Percentiles rank a stretch among this genome's conserved stretches.
phyloP scores from a whole-genome alignment of 2,329 filamentous ascomycete genomes.

The Calonectria pauciramosa region DNA sequence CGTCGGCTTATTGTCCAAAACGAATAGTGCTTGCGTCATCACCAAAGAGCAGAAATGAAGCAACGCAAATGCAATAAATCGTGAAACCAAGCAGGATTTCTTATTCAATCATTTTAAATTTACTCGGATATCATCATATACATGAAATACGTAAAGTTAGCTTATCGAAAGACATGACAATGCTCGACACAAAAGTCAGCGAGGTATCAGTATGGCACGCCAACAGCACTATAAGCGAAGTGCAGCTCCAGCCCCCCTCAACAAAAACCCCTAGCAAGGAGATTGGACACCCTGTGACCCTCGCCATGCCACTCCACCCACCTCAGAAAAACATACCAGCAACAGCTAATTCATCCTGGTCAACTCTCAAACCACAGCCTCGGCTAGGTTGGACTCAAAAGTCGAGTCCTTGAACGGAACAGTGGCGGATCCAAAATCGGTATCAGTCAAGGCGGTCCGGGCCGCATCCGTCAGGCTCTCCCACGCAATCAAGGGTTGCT shows the following conservation, averaged over 20 bases:
- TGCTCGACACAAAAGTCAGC: background rate
- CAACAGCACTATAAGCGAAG: background rate
- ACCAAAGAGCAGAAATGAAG: background rate
- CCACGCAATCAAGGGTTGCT: conserved; percentile 61
- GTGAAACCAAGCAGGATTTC: background rate
- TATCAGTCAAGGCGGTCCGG: conserved; percentile 52
- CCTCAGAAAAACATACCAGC: background rate
- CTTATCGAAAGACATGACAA: background rate
- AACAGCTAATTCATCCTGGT: background rate
- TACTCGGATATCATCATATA: background rate
- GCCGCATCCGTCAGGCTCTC: conserved; percentile 55
- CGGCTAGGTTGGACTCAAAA: conserved; percentile 42
- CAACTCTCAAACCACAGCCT: conserved; percentile 33
- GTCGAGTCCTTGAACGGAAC: conserved; percentile 56
- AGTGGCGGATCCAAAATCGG: conserved; percentile 59
- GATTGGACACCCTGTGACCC: background rate
- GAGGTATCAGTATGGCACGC: background rate
- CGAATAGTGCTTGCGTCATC: conserved; percentile 3
- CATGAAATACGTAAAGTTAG: background rate
- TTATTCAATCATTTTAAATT: too few relatives aligned
- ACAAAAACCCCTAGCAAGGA: background rate
- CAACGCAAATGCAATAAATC: background rate
- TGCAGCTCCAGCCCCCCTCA: background rate
- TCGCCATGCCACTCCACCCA: background rate
- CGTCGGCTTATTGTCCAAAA: background rate